A percentile compares a stretch with the other conserved stretches of the same genome.
Evolutionary conservation across 306 rosid genomes (phyloP).

Genomic region (Adenanthera pavonina): DNA sequence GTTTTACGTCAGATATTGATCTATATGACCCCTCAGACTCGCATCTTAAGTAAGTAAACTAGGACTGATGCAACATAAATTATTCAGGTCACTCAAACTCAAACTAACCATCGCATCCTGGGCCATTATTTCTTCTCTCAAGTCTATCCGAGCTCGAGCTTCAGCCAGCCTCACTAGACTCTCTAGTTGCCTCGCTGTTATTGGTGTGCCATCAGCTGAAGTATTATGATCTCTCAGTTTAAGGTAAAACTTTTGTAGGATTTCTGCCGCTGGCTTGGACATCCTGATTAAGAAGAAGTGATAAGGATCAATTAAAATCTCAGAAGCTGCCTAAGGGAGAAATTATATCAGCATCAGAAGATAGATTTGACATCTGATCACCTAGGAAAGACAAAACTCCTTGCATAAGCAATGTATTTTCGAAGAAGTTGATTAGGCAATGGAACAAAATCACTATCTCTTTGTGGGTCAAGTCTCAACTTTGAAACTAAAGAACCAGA

Average conservation of each 20-base stretch:
- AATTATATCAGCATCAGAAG: constrained; percentile 30
- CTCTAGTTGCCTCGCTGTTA: constrained; percentile 95
- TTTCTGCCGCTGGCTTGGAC: constrained; percentile 87
- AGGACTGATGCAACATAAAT: constrained; percentile 20
- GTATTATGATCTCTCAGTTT: constrained; percentile 76
- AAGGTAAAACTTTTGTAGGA: constrained; percentile 86
- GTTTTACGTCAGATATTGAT: not conserved
- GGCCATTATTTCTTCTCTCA: constrained; percentile 83
- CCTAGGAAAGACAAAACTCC: constrained; percentile 87
- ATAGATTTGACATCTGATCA: constrained; percentile 45
- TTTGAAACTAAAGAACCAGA: constrained; percentile 73
- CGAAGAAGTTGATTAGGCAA: constrained; percentile 90
- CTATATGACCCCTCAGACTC: not conserved
- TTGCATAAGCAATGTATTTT: constrained; percentile 91
- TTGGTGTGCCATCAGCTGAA: constrained; percentile 91
- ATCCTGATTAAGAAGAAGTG: constrained; percentile 63
- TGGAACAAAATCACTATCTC: constrained; percentile 77
- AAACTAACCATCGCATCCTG: constrained; percentile 86
- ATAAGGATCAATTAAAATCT: constrained; percentile 24
- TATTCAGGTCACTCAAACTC: constrained; percentile 25
- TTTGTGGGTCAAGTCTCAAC: constrained; percentile 70
- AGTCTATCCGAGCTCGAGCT: constrained; percentile 92
- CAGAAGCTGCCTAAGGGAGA: constrained; percentile 36
- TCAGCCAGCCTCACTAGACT: constrained; percentile 94
- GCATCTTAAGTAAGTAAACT: constrained; percentile 14